Evolutionary conservation across 371 early-diverging fungal species (phyloP).

Genomic region (Lichtheimia corymbifera): DNA sequence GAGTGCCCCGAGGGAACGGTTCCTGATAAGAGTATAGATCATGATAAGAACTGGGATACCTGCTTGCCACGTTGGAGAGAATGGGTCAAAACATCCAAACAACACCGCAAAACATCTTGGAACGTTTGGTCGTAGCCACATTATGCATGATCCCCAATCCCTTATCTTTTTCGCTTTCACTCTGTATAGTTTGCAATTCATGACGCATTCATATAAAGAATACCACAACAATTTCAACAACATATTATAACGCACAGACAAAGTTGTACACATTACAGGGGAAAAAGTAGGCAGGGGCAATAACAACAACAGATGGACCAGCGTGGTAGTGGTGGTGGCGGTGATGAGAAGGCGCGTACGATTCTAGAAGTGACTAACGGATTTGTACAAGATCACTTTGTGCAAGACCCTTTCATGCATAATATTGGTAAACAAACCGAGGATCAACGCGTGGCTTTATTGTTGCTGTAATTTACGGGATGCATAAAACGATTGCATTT

Average conservation of each 20-base stretch:
- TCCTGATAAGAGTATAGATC: conserved; percentile 43
- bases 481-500: too few species aligned
- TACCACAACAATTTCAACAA: too few species aligned
- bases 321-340: background rate
- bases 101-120: conserved; percentile 14
- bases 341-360: background rate
- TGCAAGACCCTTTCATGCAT: background rate
- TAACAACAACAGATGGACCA: background rate
- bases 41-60: conserved; percentile 43
- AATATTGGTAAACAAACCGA: background rate
- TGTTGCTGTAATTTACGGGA: too few species aligned
- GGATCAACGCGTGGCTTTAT: conserved; percentile 1
- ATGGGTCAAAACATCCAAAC: conserved; percentile 29
- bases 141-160: too few species aligned
- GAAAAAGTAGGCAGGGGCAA: background rate
- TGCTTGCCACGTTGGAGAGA: conserved; percentile 47
- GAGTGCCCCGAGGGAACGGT: conserved; percentile 44
- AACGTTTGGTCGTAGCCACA: conserved; percentile 17
- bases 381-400: too few species aligned
- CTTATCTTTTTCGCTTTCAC: background rate
- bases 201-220: too few species aligned
- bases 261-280: too few species aligned
- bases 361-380: too few species aligned
- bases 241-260: too few species aligned
- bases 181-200: too few species aligned